Percentiles rank a stretch among this genome's conserved stretches.
Conservation (phyloP, 371 early-diverging fungal species). For the Gilbertella persicaria region DNA sequence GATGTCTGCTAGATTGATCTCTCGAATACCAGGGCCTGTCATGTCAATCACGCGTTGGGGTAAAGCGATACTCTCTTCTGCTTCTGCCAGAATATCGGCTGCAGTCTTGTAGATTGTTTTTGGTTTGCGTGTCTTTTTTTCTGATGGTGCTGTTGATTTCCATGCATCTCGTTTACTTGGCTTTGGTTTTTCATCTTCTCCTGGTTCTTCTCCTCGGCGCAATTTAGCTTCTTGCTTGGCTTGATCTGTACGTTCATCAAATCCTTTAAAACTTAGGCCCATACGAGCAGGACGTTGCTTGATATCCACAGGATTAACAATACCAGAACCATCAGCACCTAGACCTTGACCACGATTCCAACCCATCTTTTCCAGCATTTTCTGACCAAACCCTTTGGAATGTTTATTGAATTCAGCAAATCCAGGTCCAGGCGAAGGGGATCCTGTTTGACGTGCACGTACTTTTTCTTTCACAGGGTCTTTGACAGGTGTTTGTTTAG, state of each 20-base stretch:
- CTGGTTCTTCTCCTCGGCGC: constrained; percentile 20
- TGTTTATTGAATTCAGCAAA: constrained; percentile 80
- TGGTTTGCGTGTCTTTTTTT: constrained; percentile 34
- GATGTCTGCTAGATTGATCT: constrained; percentile 53
- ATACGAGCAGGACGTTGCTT: constrained; percentile 78
- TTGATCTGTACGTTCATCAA: constrained; percentile 68
- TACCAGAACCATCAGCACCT: constrained; percentile 82
- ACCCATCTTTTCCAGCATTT: constrained; percentile 85
- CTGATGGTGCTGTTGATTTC: constrained; percentile 39
- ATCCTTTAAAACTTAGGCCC: constrained; percentile 80
- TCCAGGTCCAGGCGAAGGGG: constrained; percentile 53
- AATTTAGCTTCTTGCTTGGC: constrained; percentile 50
- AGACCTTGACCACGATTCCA: constrained; percentile 75
- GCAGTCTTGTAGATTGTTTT: constrained; percentile 77
- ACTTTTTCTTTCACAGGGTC: constrained; percentile 15
- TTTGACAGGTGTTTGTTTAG: constrained; percentile 7
- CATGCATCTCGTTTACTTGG: constrained; percentile 44
- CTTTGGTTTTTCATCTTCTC: constrained; percentile 31
- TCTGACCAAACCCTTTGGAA: constrained; percentile 74
- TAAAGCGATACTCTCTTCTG: constrained; percentile 21
- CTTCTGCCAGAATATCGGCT: constrained; percentile 56
- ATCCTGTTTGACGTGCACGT: constrained; percentile 1
- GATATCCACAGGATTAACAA: constrained; percentile 86
- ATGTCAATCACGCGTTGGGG: constrained; percentile 81
- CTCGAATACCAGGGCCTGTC: constrained; percentile 73